Percentiles rank a stretch among this genome's conserved stretches.
phyloP scores from a whole-genome alignment of 192 early-diverging fungal genomes.

The Pilobolus umbonatus region DNA sequence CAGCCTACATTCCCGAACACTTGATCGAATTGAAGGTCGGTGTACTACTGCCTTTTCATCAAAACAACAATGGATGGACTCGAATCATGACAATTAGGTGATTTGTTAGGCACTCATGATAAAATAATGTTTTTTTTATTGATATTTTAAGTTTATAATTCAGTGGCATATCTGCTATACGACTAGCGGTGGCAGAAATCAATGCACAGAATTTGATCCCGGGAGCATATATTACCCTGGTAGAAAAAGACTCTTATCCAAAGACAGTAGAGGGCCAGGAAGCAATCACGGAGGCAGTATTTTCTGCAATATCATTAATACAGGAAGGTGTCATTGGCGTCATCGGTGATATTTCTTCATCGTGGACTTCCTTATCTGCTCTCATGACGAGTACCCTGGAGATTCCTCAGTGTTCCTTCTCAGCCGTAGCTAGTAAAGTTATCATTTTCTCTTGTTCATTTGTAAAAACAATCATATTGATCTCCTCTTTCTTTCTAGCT shows the following conservation, averaged over 20 bases:
- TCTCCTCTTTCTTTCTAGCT: slow-evolving; percentile 27
- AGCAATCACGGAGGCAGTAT: slow-evolving; percentile 43
- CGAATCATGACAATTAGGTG: slow-evolving; percentile 31
- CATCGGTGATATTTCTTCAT: slow-evolving; percentile 45
- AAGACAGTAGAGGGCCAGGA: slow-evolving; percentile 34
- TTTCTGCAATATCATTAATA: slow-evolving; percentile 40
- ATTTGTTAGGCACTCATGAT: too few relatives aligned
- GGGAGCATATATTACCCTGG: slow-evolving; percentile 43
- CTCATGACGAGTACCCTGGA: slow-evolving; percentile 42
- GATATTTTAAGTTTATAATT: background rate
- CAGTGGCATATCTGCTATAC: slow-evolving; percentile 46
- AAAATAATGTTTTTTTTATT: too few relatives aligned
- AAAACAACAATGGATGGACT: slow-evolving; percentile 30
- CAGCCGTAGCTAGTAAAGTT: slow-evolving; percentile 48
- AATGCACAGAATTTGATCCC: slow-evolving; percentile 45
- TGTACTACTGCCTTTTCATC: slow-evolving; percentile 31
- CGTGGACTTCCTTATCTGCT: slow-evolving; percentile 41
- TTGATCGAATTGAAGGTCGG: slow-evolving; percentile 27
- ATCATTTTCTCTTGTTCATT: too few relatives aligned
- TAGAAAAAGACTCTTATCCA: slow-evolving; percentile 48
- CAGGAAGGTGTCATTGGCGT: slow-evolving; percentile 45
- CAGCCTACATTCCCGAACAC: background rate
- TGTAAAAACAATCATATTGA: too few relatives aligned
- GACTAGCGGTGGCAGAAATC: slow-evolving; percentile 44
- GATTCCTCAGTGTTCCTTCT: slow-evolving; percentile 49